Base-by-base conservation (phyloP, 1,284 basidiomycete genomes). In the Irpex rosettiformis region DNA sequence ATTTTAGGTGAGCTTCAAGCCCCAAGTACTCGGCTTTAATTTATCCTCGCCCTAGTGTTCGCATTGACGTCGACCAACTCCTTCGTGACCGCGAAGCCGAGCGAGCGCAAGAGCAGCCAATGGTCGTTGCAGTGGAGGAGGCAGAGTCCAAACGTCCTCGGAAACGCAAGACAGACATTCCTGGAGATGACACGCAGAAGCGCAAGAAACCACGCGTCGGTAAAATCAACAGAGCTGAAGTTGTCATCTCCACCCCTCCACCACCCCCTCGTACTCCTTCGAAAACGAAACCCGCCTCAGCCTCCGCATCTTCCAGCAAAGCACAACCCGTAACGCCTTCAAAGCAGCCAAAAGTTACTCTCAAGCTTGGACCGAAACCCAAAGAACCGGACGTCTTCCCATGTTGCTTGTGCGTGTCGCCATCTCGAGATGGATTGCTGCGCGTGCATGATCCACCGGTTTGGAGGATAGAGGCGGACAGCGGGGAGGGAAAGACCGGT, bases 21-120 rank as follows among this genome's bases (percentile, higher is more conserved):
- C 21, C 24, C 18, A 24, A 16, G 2, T 40, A 11, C 4, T 3
- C 11, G 33, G 2, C n/a, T 1, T 40, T 2, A 2, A 4, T 16
- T 1, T 40, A 16, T 40, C n/a, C 11, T 40, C 11, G 13, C n/a
- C 8, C 18, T 24, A 96, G 94, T 66, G 95, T 98, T 25, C 86
- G 88, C 27, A 96, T 98, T 66, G 90, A 98, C 61, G 91, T 98
- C 27, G 91, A 95, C 66, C 85, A 89, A 59, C 79, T 94, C 24
- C 71, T 95, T n/a, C 76, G 67, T 2, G 85, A 89, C 60, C 78
- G 83, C 16, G 84, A 82, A 53, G 76, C 74, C 4, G 83, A 84
- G 64, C 70, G 65, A 45, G 61, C 67, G 30, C 64, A 67, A 65
- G 51, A 42, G 16, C 56, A 59, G 49, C 61, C 56, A 13, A 51